These are phyloP conservation scores for Tylopilus felleus DNA, from an alignment of 768 basidiomycete species.

Conservation along the genomic window DNA sequence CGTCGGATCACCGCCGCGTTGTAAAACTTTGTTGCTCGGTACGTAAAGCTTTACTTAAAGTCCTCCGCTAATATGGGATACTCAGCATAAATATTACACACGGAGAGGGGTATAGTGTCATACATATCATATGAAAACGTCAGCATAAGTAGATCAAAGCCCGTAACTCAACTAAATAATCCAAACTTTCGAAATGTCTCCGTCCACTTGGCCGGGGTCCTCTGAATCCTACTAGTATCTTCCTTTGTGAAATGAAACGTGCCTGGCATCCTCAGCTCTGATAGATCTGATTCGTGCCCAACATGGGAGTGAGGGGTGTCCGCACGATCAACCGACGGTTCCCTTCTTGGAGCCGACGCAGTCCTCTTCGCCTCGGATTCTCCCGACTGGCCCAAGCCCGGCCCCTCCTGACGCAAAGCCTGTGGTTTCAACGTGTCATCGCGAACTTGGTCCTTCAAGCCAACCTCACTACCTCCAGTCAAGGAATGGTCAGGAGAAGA, in stretches of 20 bases:
- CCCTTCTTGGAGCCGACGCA: neutral
- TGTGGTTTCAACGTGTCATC: neutral
- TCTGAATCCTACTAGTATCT: neutral
- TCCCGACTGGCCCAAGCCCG: neutral
- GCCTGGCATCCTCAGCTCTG: conserved; percentile 48
- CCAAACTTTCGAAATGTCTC: conserved; percentile 24
- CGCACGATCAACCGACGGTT: neutral
- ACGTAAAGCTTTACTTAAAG: too few species aligned
- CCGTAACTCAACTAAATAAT: conserved; percentile 16
- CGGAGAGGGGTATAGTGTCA: neutral
- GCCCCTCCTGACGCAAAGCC: neutral
- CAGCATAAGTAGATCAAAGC: conserved; percentile 2
- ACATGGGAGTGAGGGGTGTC: conserved; percentile 6
- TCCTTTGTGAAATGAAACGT: conserved; percentile 38
- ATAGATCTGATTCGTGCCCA: conserved; percentile 30
- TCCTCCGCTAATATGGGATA: too few species aligned
- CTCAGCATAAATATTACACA: neutral
- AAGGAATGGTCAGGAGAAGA: conserved; percentile 18
- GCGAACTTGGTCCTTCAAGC: conserved; percentile 11
- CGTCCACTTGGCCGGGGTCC: conserved; percentile 16
- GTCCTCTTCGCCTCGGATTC: conserved; percentile 1
- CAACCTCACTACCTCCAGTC: conserved; percentile 16
- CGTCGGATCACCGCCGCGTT: neutral
- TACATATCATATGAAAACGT: neutral
- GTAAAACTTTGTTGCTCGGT: neutral